A percentile compares a stretch with the other conserved stretches of the same genome.
These are phyloP conservation scores for Basipetospora chlamydospora DNA, from an alignment of 2,329 filamentous ascomycete species.

Conservation along the genomic window DNA sequence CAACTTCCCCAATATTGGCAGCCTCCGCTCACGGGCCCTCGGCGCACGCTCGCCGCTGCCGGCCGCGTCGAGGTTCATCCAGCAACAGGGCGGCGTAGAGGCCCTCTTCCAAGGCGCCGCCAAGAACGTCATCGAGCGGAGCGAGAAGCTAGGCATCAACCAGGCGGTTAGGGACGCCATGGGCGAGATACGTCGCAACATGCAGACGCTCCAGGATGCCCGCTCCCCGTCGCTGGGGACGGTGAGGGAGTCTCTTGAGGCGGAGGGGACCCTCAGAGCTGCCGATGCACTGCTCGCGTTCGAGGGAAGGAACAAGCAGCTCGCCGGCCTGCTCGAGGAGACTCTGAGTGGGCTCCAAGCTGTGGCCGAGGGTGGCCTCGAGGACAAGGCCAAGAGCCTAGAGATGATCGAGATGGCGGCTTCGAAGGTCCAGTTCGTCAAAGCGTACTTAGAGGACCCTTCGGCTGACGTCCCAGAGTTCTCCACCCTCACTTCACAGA, in stretches of 20 bases:
- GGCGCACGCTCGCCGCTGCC: constrained; percentile 29
- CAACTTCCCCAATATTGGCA: constrained; percentile 17
- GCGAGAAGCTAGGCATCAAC: constrained; percentile 67
- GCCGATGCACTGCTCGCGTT: constrained; percentile 29
- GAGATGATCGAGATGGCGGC: constrained; percentile 43
- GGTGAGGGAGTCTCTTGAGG: constrained; percentile 19
- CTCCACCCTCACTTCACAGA: background rate
- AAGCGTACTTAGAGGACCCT: constrained; percentile 44
- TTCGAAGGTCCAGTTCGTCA: constrained; percentile 52
- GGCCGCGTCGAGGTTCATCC: constrained; percentile 35
- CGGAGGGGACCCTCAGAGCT: constrained; percentile 15
- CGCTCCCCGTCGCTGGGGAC: constrained; percentile 18
- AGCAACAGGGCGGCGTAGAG: constrained; percentile 47
- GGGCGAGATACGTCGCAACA: constrained; percentile 64
- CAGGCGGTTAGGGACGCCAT: constrained; percentile 69
- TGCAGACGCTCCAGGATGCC: constrained; percentile 27
- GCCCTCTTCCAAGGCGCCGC: constrained; percentile 62
- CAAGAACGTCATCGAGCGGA: constrained; percentile 55
- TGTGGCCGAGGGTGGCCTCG: constrained; percentile 34
- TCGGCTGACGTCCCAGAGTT: constrained; percentile 19
- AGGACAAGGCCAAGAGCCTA: constrained; percentile 32
- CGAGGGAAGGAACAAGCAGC: constrained; percentile 49
- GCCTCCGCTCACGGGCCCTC: constrained; percentile 25
- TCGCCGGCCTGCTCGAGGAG: constrained; percentile 55
- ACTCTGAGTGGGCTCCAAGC: constrained; percentile 49